These are phyloP conservation scores for Marasmius fiardii DNA, from an alignment of 1,284 basidiomycete genomes.

Conservation along the genomic window DNA sequence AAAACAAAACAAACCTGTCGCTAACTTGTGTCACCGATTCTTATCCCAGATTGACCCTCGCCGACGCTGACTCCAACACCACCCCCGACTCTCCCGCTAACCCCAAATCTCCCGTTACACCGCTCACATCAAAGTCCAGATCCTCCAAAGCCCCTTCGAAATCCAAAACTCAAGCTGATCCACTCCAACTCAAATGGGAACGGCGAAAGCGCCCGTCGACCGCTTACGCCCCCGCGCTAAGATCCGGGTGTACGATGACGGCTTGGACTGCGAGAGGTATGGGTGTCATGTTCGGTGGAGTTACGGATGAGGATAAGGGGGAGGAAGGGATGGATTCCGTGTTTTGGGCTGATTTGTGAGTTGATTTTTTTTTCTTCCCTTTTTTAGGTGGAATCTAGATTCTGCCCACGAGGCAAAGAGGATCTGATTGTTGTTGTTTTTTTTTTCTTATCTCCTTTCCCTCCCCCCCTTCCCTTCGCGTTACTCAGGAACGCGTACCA, in stretches of 20 bases:
- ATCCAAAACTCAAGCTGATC: slow-evolving; percentile 32
- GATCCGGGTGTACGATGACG: slow-evolving; percentile 86
- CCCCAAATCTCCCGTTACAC: slow-evolving; percentile 7
- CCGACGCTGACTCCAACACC: slow-evolving; percentile 21
- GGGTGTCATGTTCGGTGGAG: slow-evolving; percentile 89
- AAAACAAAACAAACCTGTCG: too few relatives aligned
- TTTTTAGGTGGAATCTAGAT: too few relatives aligned
- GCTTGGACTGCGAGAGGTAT: slow-evolving; percentile 67
- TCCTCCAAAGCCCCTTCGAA: not conserved
- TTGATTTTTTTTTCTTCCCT: slow-evolving; percentile 10
- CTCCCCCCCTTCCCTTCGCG: not conserved
- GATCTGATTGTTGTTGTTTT: too few relatives aligned
- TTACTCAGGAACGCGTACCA: slow-evolving; percentile 74
- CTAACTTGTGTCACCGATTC: too few relatives aligned
- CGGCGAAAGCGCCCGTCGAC: slow-evolving; percentile 70
- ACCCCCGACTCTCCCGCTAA: not conserved
- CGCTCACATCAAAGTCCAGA: not conserved
- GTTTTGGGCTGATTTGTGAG: slow-evolving; percentile 83
- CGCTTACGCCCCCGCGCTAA: slow-evolving; percentile 69
- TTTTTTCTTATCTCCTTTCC: too few relatives aligned
- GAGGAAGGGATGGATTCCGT: slow-evolving; percentile 86
- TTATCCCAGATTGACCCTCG: slow-evolving; percentile 40
- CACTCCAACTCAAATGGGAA: slow-evolving; percentile 78
- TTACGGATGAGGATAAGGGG: slow-evolving; percentile 84
- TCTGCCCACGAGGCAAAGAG: too few relatives aligned